Evolutionary conservation across 2,329 filamentous ascomycete species (phyloP).

Genomic region (Calycina herbarum): DNA sequence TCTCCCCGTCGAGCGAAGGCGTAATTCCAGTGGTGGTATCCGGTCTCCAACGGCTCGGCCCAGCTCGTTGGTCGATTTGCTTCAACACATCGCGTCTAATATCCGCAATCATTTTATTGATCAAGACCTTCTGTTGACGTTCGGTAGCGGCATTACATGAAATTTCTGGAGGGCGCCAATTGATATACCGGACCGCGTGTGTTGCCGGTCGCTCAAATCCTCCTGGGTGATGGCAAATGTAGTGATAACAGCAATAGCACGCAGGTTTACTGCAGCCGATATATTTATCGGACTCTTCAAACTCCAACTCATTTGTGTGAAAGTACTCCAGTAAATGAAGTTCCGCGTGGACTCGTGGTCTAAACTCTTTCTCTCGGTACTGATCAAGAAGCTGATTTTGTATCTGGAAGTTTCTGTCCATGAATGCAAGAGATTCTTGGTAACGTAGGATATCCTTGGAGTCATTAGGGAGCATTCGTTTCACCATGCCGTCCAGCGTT

Average conservation of each 20-base stretch:
- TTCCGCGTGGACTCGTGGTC: not conserved
- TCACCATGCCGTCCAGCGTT: not conserved
- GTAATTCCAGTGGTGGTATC: not conserved
- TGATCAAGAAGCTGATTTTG: not conserved
- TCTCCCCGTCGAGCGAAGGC: not conserved
- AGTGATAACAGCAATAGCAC: not conserved
- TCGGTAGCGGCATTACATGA: not conserved
- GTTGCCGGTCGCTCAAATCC: not conserved
- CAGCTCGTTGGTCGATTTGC: not conserved
- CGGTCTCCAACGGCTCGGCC: not conserved
- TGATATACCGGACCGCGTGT: not conserved
- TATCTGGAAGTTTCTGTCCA: not conserved
- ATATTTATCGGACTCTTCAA: not conserved
- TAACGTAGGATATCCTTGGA: not conserved
- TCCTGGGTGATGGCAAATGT: not conserved
- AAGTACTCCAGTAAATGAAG: not conserved
- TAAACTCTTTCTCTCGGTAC: not conserved
- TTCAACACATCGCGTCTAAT: not conserved
- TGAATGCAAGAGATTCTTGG: not conserved
- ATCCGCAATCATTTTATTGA: not conserved
- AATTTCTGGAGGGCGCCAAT: not conserved
- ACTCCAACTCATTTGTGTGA: not conserved
- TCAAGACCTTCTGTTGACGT: not conserved
- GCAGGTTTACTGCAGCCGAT: not conserved
- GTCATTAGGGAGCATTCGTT: not conserved